Conservation (phyloP, 2,329 filamentous ascomycete species). For the Tricladium varicosporioides region DNA sequence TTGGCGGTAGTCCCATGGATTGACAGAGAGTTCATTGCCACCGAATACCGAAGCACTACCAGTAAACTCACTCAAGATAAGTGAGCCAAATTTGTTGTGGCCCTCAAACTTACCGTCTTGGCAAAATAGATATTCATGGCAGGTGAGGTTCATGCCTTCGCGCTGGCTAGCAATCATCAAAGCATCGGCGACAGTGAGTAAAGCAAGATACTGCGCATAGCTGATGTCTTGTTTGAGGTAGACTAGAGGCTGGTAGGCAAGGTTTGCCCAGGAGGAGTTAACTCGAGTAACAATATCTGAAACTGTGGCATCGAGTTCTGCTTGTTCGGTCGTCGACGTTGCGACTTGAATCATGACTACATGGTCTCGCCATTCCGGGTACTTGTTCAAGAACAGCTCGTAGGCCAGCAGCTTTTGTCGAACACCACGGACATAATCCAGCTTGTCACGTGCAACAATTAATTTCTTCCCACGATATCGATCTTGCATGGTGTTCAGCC, state of each 20-base stretch:
- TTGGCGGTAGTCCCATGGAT: conserved; percentile 91
- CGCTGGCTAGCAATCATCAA: conserved; percentile 94
- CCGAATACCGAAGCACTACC: conserved; percentile 85
- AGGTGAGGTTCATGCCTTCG: conserved; percentile 96
- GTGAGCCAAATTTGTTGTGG: conserved; percentile 77
- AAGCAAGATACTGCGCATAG: conserved; percentile 87
- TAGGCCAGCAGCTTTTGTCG: conserved; percentile 87
- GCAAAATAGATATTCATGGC: conserved; percentile 90
- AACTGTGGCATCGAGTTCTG: conserved; percentile 81
- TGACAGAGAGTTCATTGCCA: conserved; percentile 78
- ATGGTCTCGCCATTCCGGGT: conserved; percentile 84
- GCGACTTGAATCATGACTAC: conserved; percentile 93
- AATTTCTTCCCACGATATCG: conserved; percentile 85
- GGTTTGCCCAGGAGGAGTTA: conserved; percentile 85
- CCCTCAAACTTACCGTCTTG: conserved; percentile 74
- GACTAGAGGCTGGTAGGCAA: conserved; percentile 88
- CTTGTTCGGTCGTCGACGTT: conserved; percentile 83
- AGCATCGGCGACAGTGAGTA: conserved; percentile 85
- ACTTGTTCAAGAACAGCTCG: conserved; percentile 90
- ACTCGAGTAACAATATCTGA: conserved; percentile 94
- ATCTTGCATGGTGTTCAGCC: conserved; percentile 77
- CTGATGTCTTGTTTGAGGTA: conserved; percentile 95
- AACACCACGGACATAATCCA: conserved; percentile 89
- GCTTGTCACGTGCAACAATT: conserved; percentile 90
- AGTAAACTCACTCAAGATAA: conserved; percentile 94